A percentile compares a stretch with the other conserved stretches of the same genome.
Conservation (phyloP, 345 rosid species). For the Populus euphratica region DNA sequence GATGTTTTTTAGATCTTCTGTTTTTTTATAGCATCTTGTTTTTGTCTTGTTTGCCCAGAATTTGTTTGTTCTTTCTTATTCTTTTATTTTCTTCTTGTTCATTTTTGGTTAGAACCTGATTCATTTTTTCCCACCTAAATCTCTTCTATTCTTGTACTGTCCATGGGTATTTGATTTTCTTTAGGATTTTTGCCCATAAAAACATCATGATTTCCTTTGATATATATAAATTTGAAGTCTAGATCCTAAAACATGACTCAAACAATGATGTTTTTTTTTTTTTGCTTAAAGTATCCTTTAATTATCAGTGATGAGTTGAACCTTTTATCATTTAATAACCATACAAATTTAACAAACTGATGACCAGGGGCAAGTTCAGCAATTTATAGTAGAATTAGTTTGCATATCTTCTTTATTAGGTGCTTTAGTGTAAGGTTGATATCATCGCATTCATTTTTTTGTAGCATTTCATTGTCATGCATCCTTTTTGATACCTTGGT, state of each 20-base stretch:
- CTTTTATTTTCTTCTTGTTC: neutral
- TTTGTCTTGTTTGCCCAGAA: neutral
- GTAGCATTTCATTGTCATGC: neutral
- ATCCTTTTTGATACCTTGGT: neutral
- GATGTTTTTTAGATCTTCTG: neutral
- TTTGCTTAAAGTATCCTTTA: neutral
- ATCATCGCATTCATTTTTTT: neutral
- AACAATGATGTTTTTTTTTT: neutral
- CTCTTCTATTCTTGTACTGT: neutral
- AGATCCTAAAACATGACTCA: neutral
- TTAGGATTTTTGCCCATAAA: neutral
- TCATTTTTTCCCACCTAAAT: neutral
- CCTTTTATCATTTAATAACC: neutral
- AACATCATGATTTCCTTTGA: neutral
- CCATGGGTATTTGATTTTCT: neutral
- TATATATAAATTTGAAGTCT: neutral
- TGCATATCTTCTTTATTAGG: neutral
- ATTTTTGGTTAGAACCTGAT: neutral
- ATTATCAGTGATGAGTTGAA: neutral
- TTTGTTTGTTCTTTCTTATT: neutral
- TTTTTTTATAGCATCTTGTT: neutral
- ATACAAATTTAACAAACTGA: neutral
- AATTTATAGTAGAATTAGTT: neutral
- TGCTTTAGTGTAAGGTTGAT: neutral
- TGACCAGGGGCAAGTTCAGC: neutral